phyloP scores from a whole-genome alignment of 495 filamentous ascomycete species.

The Hapsidospora chrysogenum region DNA sequence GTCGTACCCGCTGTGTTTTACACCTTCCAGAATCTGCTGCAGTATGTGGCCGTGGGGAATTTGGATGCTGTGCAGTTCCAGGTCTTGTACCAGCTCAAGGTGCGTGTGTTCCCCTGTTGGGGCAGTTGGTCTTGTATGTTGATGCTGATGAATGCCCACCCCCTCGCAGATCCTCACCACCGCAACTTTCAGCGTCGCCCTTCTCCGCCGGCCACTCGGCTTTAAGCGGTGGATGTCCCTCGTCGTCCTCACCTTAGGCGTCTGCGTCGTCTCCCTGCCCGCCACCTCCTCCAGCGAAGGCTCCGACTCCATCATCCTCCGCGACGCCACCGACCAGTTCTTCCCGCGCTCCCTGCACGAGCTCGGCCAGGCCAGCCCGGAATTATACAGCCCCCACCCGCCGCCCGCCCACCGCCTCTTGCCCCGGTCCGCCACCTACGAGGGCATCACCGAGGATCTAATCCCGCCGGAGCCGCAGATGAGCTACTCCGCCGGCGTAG shows the following conservation, averaged over 20 bases:
- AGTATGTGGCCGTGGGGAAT: constrained; percentile 86
- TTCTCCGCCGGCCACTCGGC: constrained; percentile 55
- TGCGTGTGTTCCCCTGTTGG: too few species aligned
- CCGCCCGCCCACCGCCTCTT: too few species aligned
- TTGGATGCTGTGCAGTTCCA: constrained; percentile 85
- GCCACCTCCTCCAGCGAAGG: constrained; percentile 27
- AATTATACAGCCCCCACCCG: constrained; percentile 20
- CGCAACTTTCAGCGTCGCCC: constrained; percentile 67
- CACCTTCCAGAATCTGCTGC: constrained; percentile 76
- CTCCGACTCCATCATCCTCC: constrained; percentile 26
- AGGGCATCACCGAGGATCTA: constrained; percentile 78
- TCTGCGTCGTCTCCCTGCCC: constrained; percentile 77
- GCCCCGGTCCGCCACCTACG: constrained; percentile 83
- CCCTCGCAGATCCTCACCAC: constrained; percentile 53
- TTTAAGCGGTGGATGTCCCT: constrained; percentile 63
- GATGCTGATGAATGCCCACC: too few species aligned
- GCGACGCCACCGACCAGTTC: constrained; percentile 42
- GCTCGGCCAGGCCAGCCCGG: constrained; percentile 27
- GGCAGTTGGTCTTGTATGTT: too few species aligned
- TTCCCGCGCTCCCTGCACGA: constrained; percentile 59
- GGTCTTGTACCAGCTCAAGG: constrained; percentile 78
- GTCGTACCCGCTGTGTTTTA: constrained; percentile 80
- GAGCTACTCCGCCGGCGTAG: constrained; percentile 61
- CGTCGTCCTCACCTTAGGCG: constrained; percentile 62
- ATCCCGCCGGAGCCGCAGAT: constrained; percentile 36